Evolutionary conservation across 805 yeast species (phyloP).

Genomic region (Brettanomyces bruxellensis): DNA sequence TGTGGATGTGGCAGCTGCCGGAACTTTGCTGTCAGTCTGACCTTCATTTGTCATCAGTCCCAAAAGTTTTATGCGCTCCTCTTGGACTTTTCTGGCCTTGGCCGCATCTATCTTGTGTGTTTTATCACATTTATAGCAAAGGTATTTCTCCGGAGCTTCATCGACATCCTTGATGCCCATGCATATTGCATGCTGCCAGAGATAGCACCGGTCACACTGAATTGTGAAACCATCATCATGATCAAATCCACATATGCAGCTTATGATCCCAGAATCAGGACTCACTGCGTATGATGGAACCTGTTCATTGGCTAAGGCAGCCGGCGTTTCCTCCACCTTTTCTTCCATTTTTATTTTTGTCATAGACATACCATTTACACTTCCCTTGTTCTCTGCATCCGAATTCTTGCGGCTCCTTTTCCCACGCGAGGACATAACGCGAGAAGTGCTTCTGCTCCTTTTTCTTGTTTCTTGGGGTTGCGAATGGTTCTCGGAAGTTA

Average conservation of each 20-base stretch:
- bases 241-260: conserved; percentile 80
- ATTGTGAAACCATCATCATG: conserved; percentile 92
- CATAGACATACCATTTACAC: neutral
- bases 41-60: conserved; percentile 4
- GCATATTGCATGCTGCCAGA: conserved; percentile 96
- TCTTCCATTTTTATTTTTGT: neutral
- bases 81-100: conserved; percentile 24
- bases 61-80: conserved; percentile 27
- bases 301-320: neutral
- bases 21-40: neutral
- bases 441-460: no score
- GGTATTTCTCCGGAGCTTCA: conserved; percentile 74
- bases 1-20: neutral
- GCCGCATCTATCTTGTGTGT: conserved; percentile 32
- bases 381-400: neutral
- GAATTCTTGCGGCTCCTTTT: no score
- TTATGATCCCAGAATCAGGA: conserved; percentile 77
- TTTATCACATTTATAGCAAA: conserved; percentile 67
- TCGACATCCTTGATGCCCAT: conserved; percentile 65
- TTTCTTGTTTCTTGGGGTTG: no score
- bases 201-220: conserved; percentile 85
- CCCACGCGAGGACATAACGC: no score
- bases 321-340: neutral
- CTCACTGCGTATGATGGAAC: conserved; percentile 49
- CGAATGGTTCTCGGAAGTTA: no score